phyloP scores from a whole-genome alignment of 2,329 filamentous ascomycete species.

The Dactylella cylindrospora region DNA sequence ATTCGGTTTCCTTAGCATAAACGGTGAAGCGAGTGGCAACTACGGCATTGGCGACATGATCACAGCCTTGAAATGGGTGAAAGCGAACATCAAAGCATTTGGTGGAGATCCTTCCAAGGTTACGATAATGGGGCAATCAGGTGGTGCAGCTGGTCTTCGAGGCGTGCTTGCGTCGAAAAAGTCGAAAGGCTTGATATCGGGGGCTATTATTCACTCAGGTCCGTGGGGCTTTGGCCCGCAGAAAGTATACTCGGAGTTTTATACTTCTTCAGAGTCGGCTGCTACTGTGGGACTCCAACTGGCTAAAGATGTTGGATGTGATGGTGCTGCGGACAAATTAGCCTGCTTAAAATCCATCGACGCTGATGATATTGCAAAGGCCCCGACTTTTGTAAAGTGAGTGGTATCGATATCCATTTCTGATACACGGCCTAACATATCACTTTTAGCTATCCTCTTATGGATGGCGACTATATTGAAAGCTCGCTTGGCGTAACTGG shows the following conservation, averaged over 20 bases:
- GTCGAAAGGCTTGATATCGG: slow-evolving; percentile 56
- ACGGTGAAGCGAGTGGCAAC: slow-evolving; percentile 57
- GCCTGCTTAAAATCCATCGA: slow-evolving; percentile 13
- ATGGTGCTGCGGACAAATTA: neutral
- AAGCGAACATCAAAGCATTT: slow-evolving; percentile 72
- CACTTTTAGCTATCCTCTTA: slow-evolving; percentile 28
- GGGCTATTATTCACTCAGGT: slow-evolving; percentile 52
- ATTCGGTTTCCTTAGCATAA: slow-evolving; percentile 25
- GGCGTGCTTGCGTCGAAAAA: slow-evolving; percentile 58
- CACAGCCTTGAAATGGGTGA: slow-evolving; percentile 58
- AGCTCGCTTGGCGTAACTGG: slow-evolving; percentile 49
- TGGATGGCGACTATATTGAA: slow-evolving; percentile 51
- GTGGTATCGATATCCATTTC: neutral
- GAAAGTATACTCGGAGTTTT: too few relatives aligned
- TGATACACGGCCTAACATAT: neutral
- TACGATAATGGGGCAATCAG: slow-evolving; percentile 76
- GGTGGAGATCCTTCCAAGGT: slow-evolving; percentile 77
- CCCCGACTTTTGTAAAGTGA: slow-evolving; percentile 3
- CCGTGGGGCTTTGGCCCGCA: slow-evolving; percentile 2
- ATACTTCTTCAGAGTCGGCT: too few relatives aligned
- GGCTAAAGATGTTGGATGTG: too few relatives aligned
- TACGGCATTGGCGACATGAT: slow-evolving; percentile 58
- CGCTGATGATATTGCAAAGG: neutral
- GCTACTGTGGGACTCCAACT: too few relatives aligned
- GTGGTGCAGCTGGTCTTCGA: slow-evolving; percentile 58